Conservation (phyloP, 73 alveolate species). For the Uronychia binucleata region DNA sequence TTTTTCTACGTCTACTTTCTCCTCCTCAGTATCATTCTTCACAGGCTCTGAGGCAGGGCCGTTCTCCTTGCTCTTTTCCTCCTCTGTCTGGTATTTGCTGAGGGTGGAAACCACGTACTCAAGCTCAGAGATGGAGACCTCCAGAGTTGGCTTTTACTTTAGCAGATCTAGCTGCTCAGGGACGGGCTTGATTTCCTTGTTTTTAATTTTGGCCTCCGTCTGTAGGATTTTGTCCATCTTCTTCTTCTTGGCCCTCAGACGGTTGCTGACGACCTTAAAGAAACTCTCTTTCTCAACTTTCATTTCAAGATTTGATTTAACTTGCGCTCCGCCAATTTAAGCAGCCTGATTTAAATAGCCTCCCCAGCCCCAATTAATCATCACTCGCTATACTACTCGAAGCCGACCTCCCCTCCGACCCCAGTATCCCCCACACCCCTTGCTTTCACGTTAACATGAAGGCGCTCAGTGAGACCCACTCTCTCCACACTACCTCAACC, state of each 20-base stretch:
- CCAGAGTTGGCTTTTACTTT: background rate
- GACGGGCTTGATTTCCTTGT: constrained; percentile 37
- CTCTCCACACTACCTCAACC: too few relatives aligned
- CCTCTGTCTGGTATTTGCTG: background rate
- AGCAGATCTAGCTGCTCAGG: constrained; percentile 39
- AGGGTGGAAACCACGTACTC: background rate
- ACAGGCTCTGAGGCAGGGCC: background rate
- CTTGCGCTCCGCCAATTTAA: background rate
- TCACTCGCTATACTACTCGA: too few relatives aligned
- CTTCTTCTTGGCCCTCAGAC: constrained; percentile 53
- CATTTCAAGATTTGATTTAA: background rate
- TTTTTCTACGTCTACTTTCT: background rate
- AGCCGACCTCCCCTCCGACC: too few relatives aligned
- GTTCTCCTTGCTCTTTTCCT: background rate
- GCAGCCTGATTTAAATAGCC: background rate
- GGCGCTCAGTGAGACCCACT: too few relatives aligned
- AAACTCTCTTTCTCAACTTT: background rate
- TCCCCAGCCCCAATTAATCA: too few relatives aligned
- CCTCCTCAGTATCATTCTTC: background rate
- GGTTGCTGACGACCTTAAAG: constrained; percentile 20
- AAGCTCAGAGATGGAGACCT: background rate
- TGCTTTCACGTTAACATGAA: too few relatives aligned
- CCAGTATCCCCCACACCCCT: too few relatives aligned
- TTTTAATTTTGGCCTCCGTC: constrained; percentile 32
- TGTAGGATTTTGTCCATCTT: constrained; percentile 44